Evolutionary conservation across 495 filamentous ascomycete genomes (phyloP).

Genomic region (Lasiosphaeria hispida): DNA sequence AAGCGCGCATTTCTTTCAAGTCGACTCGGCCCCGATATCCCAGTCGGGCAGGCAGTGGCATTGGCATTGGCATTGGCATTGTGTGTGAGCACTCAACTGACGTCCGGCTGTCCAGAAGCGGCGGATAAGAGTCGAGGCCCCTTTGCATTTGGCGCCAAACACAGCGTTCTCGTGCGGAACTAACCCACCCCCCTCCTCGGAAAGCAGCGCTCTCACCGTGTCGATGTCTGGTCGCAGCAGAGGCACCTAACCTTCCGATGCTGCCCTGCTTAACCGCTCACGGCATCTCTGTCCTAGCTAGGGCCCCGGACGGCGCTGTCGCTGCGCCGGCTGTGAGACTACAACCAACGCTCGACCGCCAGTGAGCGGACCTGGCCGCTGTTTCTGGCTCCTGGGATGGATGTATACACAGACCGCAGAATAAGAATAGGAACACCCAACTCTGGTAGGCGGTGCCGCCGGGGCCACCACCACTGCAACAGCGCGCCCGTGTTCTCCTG

Average conservation of each 20-base stretch:
- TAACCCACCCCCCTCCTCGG: not conserved
- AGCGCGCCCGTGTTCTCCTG: not conserved
- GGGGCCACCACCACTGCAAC: conserved; percentile 4
- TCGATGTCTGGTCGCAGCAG: not conserved
- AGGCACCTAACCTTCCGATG: not conserved
- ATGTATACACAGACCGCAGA: not conserved
- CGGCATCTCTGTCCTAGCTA: conserved; percentile 3
- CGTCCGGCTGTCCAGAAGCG: conserved; percentile 9
- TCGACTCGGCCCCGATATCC: conserved; percentile 7
- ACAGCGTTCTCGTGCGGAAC: conserved; percentile 2
- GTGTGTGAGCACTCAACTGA: conserved; percentile 6
- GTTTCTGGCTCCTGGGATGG: not conserved
- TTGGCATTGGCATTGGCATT: conserved; percentile 5
- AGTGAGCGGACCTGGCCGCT: not conserved
- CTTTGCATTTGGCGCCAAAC: conserved; percentile 12
- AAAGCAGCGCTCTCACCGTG: conserved; percentile 2
- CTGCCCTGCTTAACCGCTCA: conserved; percentile 19
- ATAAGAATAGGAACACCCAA: not conserved
- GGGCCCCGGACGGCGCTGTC: not conserved
- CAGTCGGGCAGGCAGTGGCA: not conserved
- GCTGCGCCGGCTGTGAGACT: not conserved
- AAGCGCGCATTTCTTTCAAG: conserved; percentile 11
- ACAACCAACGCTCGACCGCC: not conserved
- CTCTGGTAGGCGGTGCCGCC: not conserved
- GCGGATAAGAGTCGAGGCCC: conserved; percentile 3